These are phyloP conservation scores for Magnolia sinica DNA, from an alignment of 164 flowering plant genomes.

Conservation along the genomic window DNA sequence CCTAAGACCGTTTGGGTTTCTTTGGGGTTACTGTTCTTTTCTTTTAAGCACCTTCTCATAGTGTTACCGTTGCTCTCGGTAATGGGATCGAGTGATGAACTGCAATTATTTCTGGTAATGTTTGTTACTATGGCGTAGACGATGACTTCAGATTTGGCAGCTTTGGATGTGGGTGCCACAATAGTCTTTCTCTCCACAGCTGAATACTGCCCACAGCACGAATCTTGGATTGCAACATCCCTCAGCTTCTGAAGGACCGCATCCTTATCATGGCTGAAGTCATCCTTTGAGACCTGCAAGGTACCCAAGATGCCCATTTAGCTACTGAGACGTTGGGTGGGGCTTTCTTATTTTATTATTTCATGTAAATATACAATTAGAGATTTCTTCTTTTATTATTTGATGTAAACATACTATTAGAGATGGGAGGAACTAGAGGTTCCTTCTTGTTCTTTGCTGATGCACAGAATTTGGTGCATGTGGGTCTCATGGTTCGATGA, in stretches of 20 bases:
- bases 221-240: constrained; percentile 45
- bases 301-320: background rate
- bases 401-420: background rate
- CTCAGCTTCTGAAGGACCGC: constrained; percentile 43
- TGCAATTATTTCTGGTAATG: constrained; percentile 23
- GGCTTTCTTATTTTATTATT: background rate
- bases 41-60: constrained; percentile 33
- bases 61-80: constrained; percentile 29
- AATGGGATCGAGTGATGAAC: constrained; percentile 17
- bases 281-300: constrained; percentile 44
- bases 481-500: no score
- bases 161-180: background rate
- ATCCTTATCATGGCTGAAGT: constrained; percentile 39
- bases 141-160: constrained; percentile 46
- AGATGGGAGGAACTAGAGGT: background rate
- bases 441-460: background rate
- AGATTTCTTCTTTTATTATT: background rate
- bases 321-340: background rate
- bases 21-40: constrained; percentile 22
- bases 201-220: constrained; percentile 54
- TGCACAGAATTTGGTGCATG: background rate
- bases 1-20: constrained; percentile 20
- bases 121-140: constrained; percentile 65
- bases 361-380: background rate
- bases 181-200: constrained; percentile 40